Evolutionary conservation across 2,329 filamentous ascomycete genomes (phyloP).

Genomic region (Ascochyta lentis): DNA sequence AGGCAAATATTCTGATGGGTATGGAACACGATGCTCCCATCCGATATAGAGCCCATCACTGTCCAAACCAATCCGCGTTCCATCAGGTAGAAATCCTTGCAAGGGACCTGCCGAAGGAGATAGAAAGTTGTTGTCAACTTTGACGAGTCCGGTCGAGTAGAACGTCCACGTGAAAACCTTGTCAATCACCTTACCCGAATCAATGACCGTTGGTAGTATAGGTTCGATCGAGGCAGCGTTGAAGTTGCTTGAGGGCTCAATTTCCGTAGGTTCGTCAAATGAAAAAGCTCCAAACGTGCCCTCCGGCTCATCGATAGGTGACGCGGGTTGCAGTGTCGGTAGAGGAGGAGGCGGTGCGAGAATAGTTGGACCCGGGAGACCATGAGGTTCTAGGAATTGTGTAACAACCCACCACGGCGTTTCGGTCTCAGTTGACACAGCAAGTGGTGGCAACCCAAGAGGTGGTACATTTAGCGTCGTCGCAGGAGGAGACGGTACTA

Average conservation of each 20-base stretch:
- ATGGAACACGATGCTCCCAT: background rate
- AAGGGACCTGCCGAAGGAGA: background rate
- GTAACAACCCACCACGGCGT: too few species aligned
- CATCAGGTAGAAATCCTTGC: background rate
- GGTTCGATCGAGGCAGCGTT: background rate
- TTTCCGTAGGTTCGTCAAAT: background rate
- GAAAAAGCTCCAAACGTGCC: too few species aligned
- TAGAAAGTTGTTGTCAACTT: background rate
- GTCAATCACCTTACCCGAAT: background rate
- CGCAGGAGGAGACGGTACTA: background rate
- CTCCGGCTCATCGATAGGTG: too few species aligned
- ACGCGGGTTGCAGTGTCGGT: too few species aligned
- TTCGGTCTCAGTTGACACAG: too few species aligned
- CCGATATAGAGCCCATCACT: background rate
- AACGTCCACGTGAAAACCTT: background rate
- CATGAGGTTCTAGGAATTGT: too few species aligned
- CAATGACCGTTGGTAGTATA: background rate
- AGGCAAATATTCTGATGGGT: background rate
- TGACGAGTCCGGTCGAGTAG: background rate
- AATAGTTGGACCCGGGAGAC: too few species aligned
- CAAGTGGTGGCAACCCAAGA: background rate
- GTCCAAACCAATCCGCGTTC: background rate
- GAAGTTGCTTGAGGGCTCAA: background rate
- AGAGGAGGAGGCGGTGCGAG: too few species aligned
- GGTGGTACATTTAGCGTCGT: background rate